Conservation (phyloP, 768 basidiomycete species). For the Mycena kentingensis region DNA sequence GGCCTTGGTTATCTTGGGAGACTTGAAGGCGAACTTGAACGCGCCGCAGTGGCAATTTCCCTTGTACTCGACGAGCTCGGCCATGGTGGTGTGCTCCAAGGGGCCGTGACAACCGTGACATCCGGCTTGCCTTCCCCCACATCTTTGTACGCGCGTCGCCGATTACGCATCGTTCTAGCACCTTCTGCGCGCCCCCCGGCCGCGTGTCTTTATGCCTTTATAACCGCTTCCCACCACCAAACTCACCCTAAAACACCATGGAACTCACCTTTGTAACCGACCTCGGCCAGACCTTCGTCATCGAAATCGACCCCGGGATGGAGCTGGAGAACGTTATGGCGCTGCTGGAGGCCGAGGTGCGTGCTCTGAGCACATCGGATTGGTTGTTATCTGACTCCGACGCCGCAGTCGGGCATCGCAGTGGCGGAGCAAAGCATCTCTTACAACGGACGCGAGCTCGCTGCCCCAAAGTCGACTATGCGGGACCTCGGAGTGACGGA, state of each 20-base stretch:
- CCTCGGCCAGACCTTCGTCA: constrained; percentile 56
- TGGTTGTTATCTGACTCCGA: background rate
- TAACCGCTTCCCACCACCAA: background rate
- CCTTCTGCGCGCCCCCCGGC: constrained; percentile 6
- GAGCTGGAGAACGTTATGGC: constrained; percentile 92
- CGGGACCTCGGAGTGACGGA: constrained; percentile 58
- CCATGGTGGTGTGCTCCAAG: background rate
- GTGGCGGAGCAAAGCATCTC: constrained; percentile 72
- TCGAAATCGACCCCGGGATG: constrained; percentile 91
- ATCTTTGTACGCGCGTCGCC: background rate
- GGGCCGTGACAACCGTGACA: too few species aligned
- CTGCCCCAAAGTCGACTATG: constrained; percentile 68
- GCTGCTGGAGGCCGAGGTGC: constrained; percentile 91
- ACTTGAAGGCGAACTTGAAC: constrained; percentile 15
- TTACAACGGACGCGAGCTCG: constrained; percentile 66
- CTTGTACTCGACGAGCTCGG: constrained; percentile 10
- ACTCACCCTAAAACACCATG: constrained; percentile 43
- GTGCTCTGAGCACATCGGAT: constrained; percentile 25
- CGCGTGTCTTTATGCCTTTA: constrained; percentile 7
- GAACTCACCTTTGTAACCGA: constrained; percentile 74
- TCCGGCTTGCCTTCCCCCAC: too few species aligned
- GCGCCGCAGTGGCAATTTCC: constrained; percentile 22
- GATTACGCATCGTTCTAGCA: constrained; percentile 19
- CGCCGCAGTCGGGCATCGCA: constrained; percentile 70
- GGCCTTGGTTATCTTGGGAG: constrained; percentile 1